A percentile compares a stretch with the other conserved stretches of the same genome.
phyloP scores from a whole-genome alignment of 2,329 filamentous ascomycete genomes.

The Pestalotiopsis sp. region DNA sequence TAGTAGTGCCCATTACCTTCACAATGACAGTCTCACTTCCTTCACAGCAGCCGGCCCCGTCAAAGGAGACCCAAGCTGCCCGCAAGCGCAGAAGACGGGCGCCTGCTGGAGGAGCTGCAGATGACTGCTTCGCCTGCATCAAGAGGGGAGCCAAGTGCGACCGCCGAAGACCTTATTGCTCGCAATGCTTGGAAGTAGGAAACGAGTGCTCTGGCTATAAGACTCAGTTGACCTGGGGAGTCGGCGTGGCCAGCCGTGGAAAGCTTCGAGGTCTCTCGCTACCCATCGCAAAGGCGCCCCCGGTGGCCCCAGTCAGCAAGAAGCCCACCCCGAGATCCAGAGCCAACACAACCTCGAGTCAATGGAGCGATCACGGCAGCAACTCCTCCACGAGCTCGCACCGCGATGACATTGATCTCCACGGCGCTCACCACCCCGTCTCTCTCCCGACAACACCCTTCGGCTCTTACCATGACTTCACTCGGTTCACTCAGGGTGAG shows the following conservation, averaged over 20 bases:
- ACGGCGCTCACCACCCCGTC: slow-evolving; percentile 33
- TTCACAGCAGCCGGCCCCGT: slow-evolving; percentile 45
- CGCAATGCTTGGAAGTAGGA: slow-evolving; percentile 87
- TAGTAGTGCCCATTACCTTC: slow-evolving; percentile 19
- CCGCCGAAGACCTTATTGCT: slow-evolving; percentile 89
- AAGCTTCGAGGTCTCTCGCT: slow-evolving; percentile 89
- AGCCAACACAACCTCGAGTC: slow-evolving; percentile 44
- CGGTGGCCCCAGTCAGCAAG: slow-evolving; percentile 52
- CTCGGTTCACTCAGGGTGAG: slow-evolving; percentile 52
- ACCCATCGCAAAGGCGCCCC: slow-evolving; percentile 63
- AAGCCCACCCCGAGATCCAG: slow-evolving; percentile 47
- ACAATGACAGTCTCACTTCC: slow-evolving; percentile 53
- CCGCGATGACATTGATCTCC: slow-evolving; percentile 39
- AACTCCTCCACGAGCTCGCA: slow-evolving; percentile 30
- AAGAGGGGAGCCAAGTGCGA: slow-evolving; percentile 87
- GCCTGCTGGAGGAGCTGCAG: slow-evolving; percentile 82
- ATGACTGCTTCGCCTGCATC: slow-evolving; percentile 93
- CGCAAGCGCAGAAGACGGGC: slow-evolving; percentile 84
- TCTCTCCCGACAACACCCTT: slow-evolving; percentile 43
- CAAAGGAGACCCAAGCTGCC: slow-evolving; percentile 53
- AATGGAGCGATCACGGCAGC: slow-evolving; percentile 42
- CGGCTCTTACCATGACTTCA: slow-evolving; percentile 47
- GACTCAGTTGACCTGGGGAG: slow-evolving; percentile 94
- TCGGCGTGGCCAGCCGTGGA: slow-evolving; percentile 91
- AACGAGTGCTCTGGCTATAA: slow-evolving; percentile 96